Base-by-base conservation (phyloP, 257 asterid genomes). In the Fraxinus quadrangulata region DNA sequence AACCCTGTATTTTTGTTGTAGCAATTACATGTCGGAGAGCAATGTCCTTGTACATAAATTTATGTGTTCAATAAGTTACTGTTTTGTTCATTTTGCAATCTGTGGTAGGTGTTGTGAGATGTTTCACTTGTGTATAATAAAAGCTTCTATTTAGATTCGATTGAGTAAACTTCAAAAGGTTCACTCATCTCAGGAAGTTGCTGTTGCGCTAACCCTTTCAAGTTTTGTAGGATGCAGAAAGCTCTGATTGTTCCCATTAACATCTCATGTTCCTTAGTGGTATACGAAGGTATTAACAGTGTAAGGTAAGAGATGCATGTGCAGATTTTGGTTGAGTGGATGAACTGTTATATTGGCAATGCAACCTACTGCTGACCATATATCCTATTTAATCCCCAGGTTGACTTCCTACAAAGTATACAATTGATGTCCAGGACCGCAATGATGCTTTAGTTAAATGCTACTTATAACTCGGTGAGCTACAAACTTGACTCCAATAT, bases 11-110 rank as follows among this genome's bases (percentile, higher is more conserved):
- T 81, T 82, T 86, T 87, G 78, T 86, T 88, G 84, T 92, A 92
- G 94, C 85, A 84, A 84, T 82, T 90, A 89, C 87, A 87, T 89
- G 87, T 84, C 87, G 80, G 86, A 83, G 87, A 84, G 84, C 86
- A 81, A 66, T 77, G 80, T 75, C 89, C 82, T 79, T 91, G 98
- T 94, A 94, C 89, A 94, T 90, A 94, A 63, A 86, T 82, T 89
- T 85, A 79, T 78, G 78, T 81, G 83, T 81, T 79, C 92, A 90
- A 89, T 91, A 92, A 85, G 85, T 84, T 78, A 78, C 78, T 78
- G 74, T 84, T 84, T 79, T 67, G 67, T 82, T 80, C 70, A 63
- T 76, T 75, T 67, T 54, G 82, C 70, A 65, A 67, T 81, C 61
- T 47, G 12, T n/a, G 67, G 77, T 70, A 66, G 67, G 79, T 72